Conservation (phyloP, 1,284 basidiomycete genomes). For the Lentinula novae-zelandiae region DNA sequence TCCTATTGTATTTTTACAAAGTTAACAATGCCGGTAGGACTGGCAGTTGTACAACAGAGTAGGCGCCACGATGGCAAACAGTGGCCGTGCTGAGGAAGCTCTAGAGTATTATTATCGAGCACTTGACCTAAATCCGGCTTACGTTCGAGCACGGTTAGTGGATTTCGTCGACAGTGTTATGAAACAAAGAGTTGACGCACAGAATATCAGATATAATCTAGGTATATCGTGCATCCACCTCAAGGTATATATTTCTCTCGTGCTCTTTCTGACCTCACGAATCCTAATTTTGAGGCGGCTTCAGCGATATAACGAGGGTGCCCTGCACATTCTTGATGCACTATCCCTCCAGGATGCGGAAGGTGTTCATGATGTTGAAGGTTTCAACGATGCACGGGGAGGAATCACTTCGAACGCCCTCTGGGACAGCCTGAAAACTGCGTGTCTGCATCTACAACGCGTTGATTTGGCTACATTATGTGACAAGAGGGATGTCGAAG, state of each 20-base stretch:
- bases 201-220: conserved; percentile 70
- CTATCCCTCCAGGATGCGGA: conserved; percentile 84
- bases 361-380: conserved; percentile 46
- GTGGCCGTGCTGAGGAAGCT: conserved; percentile 80
- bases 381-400: conserved; percentile 53
- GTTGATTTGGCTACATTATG: conserved; percentile 72
- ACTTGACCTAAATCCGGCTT: conserved; percentile 86
- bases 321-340: conserved; percentile 82
- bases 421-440: conserved; percentile 83
- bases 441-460: conserved; percentile 74
- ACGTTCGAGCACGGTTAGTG: conserved; percentile 82
- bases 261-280: not conserved
- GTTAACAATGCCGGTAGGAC: conserved; percentile 51
- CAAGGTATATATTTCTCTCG: conserved; percentile 40
- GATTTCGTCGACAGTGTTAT: not conserved
- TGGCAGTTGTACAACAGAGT: conserved; percentile 96
- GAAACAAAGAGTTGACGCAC: not conserved
- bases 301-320: conserved; percentile 79
- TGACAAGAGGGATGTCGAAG: conserved; percentile 67
- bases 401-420: conserved; percentile 67
- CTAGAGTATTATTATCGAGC: conserved; percentile 89
- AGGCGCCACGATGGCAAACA: conserved; percentile 95
- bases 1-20: conserved; percentile 3
- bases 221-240: conserved; percentile 91
- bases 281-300: not conserved